These are phyloP conservation scores for Paxillus ammoniavirescens DNA, from an alignment of 768 basidiomycete genomes.

Conservation along the genomic window DNA sequence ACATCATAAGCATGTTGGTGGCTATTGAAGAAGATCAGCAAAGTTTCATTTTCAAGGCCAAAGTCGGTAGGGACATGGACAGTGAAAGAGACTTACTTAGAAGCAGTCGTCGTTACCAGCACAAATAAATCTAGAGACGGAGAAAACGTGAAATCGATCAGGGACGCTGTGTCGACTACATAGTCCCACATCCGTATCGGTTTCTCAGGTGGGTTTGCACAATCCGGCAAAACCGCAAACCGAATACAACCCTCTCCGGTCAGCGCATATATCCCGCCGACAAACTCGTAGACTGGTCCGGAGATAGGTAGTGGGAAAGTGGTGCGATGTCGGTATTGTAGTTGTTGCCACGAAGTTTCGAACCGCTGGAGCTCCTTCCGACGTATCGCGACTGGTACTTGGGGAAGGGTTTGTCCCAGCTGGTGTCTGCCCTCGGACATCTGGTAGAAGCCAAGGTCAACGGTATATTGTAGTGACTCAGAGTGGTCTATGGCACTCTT, in stretches of 20 bases:
- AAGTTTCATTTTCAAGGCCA: not conserved
- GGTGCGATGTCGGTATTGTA: constrained; percentile 38
- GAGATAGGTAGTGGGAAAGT: constrained; percentile 41
- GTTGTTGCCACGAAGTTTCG: constrained; percentile 48
- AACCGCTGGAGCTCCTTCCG: constrained; percentile 40
- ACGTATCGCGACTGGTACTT: constrained; percentile 38
- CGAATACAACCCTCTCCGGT: constrained; percentile 47
- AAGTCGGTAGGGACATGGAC: not conserved
- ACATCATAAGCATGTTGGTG: constrained; percentile 46
- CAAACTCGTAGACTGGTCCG: constrained; percentile 51
- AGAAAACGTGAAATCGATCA: constrained; percentile 60
- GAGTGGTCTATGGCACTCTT: constrained; percentile 39
- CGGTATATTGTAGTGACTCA: constrained; percentile 46
- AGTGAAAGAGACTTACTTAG: constrained; percentile 34
- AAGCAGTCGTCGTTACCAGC: constrained; percentile 43
- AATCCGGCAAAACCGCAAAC: constrained; percentile 31
- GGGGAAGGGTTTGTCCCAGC: constrained; percentile 11
- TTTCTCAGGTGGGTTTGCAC: constrained; percentile 2
- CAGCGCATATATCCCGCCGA: constrained; percentile 45
- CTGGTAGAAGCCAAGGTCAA: constrained; percentile 48
- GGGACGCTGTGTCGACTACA: constrained; percentile 38
- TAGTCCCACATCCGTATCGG: constrained; percentile 41
- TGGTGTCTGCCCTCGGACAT: constrained; percentile 38
- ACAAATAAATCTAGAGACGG: constrained; percentile 53
- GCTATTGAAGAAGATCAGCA: constrained; percentile 20